phyloP scores from a whole-genome alignment of 305 asterid genomes.

The Fraxinus xanthoxyloides region DNA sequence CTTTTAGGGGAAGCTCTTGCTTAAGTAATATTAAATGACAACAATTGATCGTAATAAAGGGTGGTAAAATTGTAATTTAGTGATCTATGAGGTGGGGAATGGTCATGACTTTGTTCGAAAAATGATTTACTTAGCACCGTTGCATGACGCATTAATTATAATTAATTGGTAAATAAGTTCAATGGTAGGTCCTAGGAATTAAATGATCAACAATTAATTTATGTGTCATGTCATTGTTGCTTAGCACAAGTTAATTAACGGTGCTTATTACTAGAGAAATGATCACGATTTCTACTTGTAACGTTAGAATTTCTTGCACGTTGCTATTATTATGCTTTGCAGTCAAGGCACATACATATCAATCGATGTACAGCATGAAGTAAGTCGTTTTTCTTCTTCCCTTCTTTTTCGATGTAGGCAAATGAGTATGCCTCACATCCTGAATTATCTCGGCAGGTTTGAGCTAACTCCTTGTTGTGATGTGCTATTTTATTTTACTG shows the following conservation, averaged over 20 bases:
- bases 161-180: neutral
- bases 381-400: slow-evolving; percentile 4
- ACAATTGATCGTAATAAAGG: neutral
- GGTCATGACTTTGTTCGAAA: neutral
- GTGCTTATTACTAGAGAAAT: neutral
- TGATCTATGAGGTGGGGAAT: slow-evolving; percentile 16
- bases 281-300: neutral
- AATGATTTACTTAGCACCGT: neutral
- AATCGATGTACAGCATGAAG: slow-evolving; percentile 18
- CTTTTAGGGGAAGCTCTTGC: neutral
- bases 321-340: slow-evolving; percentile 14
- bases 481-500: slow-evolving; percentile 9
- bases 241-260: neutral
- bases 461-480: slow-evolving; percentile 16
- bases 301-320: slow-evolving; percentile 1
- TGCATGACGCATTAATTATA: neutral
- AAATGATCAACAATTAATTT: neutral
- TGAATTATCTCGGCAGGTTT: slow-evolving; percentile 85
- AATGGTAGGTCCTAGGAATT: neutral
- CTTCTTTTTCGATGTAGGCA: slow-evolving; percentile 39
- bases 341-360: neutral
- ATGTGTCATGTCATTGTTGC: neutral
- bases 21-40: slow-evolving; percentile 1
- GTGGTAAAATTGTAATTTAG: slow-evolving; percentile 2
- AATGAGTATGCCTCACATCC: slow-evolving; percentile 69